A percentile compares a stretch with the other conserved stretches of the same genome.
Conservation (phyloP, 225 moss, liverwort and hornwort genomes). For the Physcomitrium patens region DNA sequence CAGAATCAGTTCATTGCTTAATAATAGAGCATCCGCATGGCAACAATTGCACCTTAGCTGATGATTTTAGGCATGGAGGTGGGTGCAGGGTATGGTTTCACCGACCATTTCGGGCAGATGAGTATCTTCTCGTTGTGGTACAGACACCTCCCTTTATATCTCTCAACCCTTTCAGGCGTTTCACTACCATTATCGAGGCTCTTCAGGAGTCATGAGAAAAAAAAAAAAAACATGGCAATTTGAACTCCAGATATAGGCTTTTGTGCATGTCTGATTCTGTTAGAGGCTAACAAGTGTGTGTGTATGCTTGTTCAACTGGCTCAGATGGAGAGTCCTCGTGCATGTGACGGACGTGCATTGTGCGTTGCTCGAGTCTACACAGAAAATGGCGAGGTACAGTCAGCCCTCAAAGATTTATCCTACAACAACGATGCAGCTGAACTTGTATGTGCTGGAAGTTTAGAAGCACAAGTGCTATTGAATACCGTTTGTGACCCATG, state of each 20-base stretch:
- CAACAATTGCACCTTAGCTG: background rate
- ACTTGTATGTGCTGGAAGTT: background rate
- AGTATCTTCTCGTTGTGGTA: slow-evolving; percentile 74
- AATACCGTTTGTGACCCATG: background rate
- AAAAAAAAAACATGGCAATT: no score
- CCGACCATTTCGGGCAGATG: slow-evolving; percentile 57
- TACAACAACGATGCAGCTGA: no score
- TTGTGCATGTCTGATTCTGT: background rate
- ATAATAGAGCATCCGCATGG: background rate
- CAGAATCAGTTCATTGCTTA: background rate
- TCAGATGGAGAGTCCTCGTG: slow-evolving; percentile 65
- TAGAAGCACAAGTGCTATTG: background rate
- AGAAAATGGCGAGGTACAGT: slow-evolving; percentile 65
- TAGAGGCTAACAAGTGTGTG: slow-evolving; percentile 19
- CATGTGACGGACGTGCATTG: slow-evolving; percentile 52
- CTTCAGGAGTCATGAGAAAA: background rate
- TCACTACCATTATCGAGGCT: background rate
- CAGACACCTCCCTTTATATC: background rate
- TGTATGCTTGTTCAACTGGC: slow-evolving; percentile 22
- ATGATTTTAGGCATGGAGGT: slow-evolving; percentile 22
- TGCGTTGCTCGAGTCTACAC: slow-evolving; percentile 57
- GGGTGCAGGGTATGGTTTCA: slow-evolving; percentile 83
- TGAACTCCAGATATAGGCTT: no score
- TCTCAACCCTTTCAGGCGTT: background rate
- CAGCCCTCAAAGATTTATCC: background rate